A percentile compares a stretch with the other conserved stretches of the same genome.
phyloP scores from a whole-genome alignment of 2,329 filamentous ascomycete genomes.

The Cladobotryum mycophilum region DNA sequence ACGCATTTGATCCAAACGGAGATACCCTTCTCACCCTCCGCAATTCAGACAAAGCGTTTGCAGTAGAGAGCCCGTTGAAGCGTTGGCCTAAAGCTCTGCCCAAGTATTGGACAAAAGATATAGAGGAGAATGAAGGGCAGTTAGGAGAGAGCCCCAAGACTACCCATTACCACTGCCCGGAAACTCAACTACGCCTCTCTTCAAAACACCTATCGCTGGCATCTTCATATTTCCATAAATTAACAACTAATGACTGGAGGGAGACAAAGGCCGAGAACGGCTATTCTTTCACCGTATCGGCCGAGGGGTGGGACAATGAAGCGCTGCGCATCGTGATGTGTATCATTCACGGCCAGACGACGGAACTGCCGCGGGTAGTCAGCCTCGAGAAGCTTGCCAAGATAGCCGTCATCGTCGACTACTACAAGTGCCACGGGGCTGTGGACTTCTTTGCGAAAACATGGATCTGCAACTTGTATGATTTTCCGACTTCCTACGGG shows the following conservation, averaged over 20 bases:
- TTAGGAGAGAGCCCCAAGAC: fast-evolving
- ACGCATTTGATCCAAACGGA: neutral
- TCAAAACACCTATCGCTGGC: constrained; percentile 30
- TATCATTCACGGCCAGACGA: constrained; percentile 36
- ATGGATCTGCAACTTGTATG: neutral
- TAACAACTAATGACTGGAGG: constrained; percentile 8
- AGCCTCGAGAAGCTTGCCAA: constrained; percentile 35
- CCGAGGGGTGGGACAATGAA: constrained; percentile 24
- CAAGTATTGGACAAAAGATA: neutral
- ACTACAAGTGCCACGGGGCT: constrained; percentile 35
- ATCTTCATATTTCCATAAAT: constrained; percentile 19
- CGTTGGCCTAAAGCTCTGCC: neutral
- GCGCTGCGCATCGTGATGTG: constrained; percentile 37
- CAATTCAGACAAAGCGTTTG: neutral
- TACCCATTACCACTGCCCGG: neutral
- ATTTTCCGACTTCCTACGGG: neutral
- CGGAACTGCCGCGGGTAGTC: constrained; percentile 31
- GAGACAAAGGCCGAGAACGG: constrained; percentile 2
- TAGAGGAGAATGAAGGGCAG: neutral
- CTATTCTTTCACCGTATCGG: constrained; percentile 2
- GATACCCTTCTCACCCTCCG: constrained; percentile 5
- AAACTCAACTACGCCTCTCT: constrained; percentile 19
- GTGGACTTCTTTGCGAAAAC: constrained; percentile 30
- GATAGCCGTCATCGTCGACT: constrained; percentile 37
- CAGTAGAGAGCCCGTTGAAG: neutral